Percentiles rank a stretch among this genome's conserved stretches.
These are phyloP conservation scores for Botrytis galanthina DNA, from an alignment of 2,329 filamentous ascomycete genomes.

Conservation along the genomic window DNA sequence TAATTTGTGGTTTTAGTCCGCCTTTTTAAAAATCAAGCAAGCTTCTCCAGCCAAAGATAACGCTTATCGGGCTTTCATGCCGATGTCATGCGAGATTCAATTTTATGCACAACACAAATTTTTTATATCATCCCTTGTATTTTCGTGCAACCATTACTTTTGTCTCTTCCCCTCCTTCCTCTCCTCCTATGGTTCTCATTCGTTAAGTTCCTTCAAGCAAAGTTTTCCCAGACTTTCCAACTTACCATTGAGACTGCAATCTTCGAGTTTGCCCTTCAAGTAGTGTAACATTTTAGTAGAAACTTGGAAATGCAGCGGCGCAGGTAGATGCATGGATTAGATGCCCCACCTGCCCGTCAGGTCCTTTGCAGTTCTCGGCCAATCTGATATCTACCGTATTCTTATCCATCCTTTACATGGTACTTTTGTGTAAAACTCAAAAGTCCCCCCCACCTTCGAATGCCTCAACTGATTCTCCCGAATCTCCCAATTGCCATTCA, in stretches of 20 bases:
- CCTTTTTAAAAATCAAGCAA: not conserved
- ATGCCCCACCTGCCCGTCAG: not conserved
- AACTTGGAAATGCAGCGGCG: constrained; percentile 9
- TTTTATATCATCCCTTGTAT: not conserved
- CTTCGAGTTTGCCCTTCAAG: not conserved
- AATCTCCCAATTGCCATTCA: not conserved
- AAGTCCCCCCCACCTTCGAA: constrained; percentile 16
- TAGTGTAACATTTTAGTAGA: not conserved
- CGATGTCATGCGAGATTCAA: constrained; percentile 2
- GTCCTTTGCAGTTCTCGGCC: not conserved
- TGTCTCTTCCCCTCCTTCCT: not conserved
- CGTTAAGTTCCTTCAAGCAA: not conserved
- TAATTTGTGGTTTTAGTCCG: constrained; percentile 1
- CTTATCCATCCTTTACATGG: not conserved
- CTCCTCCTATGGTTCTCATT: not conserved
- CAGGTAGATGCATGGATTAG: constrained; percentile 2
- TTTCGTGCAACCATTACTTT: not conserved
- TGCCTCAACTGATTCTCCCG: not conserved
- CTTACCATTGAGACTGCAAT: not conserved
- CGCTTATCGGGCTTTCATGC: not conserved
- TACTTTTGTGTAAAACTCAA: not conserved
- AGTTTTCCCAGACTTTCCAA: not conserved
- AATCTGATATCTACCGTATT: not conserved
- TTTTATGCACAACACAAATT: not conserved
- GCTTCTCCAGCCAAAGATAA: not conserved